phyloP scores from a whole-genome alignment of 345 rosid genomes.

The Eucalyptus sideroxylon region DNA sequence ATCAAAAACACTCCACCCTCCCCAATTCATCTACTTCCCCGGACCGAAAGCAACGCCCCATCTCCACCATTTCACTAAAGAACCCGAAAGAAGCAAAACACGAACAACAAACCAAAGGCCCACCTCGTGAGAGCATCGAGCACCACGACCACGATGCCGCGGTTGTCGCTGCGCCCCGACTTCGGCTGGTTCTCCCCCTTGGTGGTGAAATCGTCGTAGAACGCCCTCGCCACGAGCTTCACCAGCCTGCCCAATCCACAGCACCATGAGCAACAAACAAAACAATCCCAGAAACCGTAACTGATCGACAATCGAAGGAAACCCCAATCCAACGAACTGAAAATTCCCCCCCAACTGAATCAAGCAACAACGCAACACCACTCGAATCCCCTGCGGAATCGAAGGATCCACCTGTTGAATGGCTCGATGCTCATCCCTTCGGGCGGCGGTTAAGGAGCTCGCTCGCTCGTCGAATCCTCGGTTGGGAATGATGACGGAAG shows the following conservation, averaged over 20 bases:
- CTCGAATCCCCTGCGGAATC: not conserved
- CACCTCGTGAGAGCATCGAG: conserved; percentile 79
- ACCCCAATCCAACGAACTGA: not conserved
- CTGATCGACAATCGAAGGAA: not conserved
- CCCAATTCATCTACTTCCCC: not conserved
- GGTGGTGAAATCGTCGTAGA: conserved; percentile 68
- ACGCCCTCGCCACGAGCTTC: conserved; percentile 70
- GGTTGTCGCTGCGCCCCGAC: conserved; percentile 51
- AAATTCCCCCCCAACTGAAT: not conserved
- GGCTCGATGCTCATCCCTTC: conserved; percentile 29
- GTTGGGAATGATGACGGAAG: not conserved
- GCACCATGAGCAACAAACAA: not conserved
- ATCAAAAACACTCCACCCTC: not conserved
- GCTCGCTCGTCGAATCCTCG: not conserved
- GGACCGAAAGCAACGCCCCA: not conserved
- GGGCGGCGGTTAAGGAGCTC: not conserved
- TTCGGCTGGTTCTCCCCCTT: conserved; percentile 73
- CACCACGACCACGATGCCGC: conserved; percentile 75
- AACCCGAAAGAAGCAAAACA: not conserved
- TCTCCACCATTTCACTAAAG: not conserved
- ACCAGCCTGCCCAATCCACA: conserved; percentile 36
- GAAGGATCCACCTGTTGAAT: conserved; percentile 17
- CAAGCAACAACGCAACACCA: not conserved
- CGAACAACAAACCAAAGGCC: not conserved
- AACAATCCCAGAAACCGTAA: not conserved